Conservation (phyloP, 768 basidiomycete genomes). For the Hygrophorus russula region DNA sequence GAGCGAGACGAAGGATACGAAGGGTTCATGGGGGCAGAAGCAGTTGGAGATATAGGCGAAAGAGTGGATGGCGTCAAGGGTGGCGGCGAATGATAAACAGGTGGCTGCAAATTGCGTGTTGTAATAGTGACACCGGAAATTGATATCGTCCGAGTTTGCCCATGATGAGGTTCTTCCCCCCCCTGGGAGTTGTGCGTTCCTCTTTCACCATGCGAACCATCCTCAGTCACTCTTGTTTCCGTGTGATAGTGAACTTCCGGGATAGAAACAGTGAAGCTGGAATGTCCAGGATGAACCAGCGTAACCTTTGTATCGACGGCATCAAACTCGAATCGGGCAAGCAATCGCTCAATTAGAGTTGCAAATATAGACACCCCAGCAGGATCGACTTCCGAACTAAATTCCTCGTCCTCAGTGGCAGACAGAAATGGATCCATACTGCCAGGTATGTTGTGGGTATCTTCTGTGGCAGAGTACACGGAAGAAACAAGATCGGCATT, state of each 20-base stretch:
- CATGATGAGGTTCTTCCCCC: constrained; percentile 8
- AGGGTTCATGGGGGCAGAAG: constrained; percentile 11
- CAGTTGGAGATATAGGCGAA: constrained; percentile 6
- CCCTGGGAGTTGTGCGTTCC: constrained; percentile 4
- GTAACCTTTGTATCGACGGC: constrained; percentile 58
- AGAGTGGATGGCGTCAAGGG: constrained; percentile 12
- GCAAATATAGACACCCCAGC: constrained; percentile 75
- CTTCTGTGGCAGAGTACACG: constrained; percentile 7
- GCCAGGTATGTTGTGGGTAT: constrained; percentile 51
- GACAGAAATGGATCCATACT: constrained; percentile 48
- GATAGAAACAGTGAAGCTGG: constrained; percentile 50
- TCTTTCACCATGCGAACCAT: constrained; percentile 1
- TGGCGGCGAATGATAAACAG: background rate
- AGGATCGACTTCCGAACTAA: constrained; percentile 42
- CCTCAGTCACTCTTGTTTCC: constrained; percentile 14
- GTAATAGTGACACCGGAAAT: constrained; percentile 48
- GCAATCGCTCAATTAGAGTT: constrained; percentile 64
- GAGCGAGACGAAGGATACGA: constrained; percentile 17
- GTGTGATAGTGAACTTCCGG: constrained; percentile 50
- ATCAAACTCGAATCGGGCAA: constrained; percentile 72
- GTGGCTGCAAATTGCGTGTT: constrained; percentile 29
- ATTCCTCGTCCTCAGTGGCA: constrained; percentile 27
- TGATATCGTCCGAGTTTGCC: constrained; percentile 36
- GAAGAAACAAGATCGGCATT: constrained; percentile 29
- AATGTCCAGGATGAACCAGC: constrained; percentile 50